Conservation (phyloP, 192 early-diverging fungal species). For the Dissophora ornata region DNA sequence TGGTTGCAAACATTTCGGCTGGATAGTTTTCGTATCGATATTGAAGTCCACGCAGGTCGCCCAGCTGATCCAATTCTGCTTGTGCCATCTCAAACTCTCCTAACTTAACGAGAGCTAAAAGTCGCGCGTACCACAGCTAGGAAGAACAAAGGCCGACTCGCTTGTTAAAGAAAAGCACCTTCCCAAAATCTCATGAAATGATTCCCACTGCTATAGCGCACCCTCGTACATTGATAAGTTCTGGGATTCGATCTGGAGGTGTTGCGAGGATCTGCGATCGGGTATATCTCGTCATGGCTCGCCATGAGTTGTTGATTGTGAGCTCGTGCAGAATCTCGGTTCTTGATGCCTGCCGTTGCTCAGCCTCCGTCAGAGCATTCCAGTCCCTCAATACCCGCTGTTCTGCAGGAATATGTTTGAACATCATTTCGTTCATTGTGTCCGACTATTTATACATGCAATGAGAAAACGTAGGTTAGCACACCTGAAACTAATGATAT, state of each 20-base stretch:
- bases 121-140: slow-evolving; percentile 65
- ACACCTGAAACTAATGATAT: too few species aligned
- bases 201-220: too few species aligned
- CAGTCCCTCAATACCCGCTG: slow-evolving; percentile 55
- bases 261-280: slow-evolving; percentile 56
- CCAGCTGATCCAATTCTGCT: slow-evolving; percentile 63
- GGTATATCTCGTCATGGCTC: slow-evolving; percentile 59
- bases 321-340: slow-evolving; percentile 52
- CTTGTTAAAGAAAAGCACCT: neutral
- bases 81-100: slow-evolving; percentile 62
- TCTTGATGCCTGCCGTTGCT: slow-evolving; percentile 46
- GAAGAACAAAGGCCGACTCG: neutral
- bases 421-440: slow-evolving; percentile 57
- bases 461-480: too few species aligned
- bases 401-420: slow-evolving; percentile 59
- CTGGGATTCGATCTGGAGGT: slow-evolving; percentile 42
- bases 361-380: slow-evolving; percentile 40
- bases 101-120: slow-evolving; percentile 59
- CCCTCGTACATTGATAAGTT: slow-evolving; percentile 62
- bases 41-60: slow-evolving; percentile 58
- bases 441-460: slow-evolving; percentile 55
- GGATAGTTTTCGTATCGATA: slow-evolving; percentile 58
- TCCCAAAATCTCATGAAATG: too few species aligned
- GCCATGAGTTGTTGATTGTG: slow-evolving; percentile 63
- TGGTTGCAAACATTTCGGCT: slow-evolving; percentile 13